These are phyloP conservation scores for Rhizomucor pusillus DNA, from an alignment of 371 early-diverging fungal species.

Conservation along the genomic window DNA sequence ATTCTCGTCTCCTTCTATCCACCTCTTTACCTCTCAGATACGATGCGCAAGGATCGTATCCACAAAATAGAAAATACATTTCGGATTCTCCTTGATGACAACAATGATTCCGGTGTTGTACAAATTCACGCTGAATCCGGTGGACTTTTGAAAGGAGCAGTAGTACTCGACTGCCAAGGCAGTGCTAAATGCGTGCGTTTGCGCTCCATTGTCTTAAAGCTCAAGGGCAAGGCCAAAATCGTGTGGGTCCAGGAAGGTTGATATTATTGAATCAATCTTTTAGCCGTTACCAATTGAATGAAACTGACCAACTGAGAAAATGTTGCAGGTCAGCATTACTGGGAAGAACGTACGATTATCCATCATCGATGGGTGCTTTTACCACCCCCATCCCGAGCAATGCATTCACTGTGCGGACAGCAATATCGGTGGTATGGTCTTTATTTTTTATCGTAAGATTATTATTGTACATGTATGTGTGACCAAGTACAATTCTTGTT, in stretches of 20 bases:
- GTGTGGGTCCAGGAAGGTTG: conserved; percentile 47
- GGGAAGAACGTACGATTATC: conserved; percentile 14
- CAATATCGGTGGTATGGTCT: background rate
- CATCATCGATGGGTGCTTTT: conserved; percentile 20
- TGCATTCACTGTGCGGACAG: conserved; percentile 23
- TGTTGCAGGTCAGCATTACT: conserved; percentile 13
- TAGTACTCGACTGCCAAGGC: conserved; percentile 35
- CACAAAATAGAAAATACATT: conserved; percentile 1
- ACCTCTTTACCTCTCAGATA: background rate
- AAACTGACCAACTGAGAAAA: no score
- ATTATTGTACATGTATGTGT: no score
- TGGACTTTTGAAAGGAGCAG: conserved; percentile 26
- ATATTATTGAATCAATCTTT: no score
- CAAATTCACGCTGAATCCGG: conserved; percentile 29
- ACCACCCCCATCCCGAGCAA: conserved; percentile 22
- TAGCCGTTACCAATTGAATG: no score
- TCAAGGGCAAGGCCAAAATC: conserved; percentile 36
- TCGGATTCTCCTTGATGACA: conserved; percentile 16
- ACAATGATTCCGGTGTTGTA: conserved; percentile 26
- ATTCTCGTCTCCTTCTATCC: background rate
- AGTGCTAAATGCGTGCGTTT: conserved; percentile 22
- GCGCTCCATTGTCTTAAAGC: conserved; percentile 32
- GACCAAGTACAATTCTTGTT: no score
- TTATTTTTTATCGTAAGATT: conserved; percentile 7
- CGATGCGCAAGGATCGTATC: background rate